Evolutionary conservation across 2,329 filamentous ascomycete species (phyloP), one percentile per base, ranked within the genome.

Genomic region (Arthrobotrys sphaeroides): DNA sequence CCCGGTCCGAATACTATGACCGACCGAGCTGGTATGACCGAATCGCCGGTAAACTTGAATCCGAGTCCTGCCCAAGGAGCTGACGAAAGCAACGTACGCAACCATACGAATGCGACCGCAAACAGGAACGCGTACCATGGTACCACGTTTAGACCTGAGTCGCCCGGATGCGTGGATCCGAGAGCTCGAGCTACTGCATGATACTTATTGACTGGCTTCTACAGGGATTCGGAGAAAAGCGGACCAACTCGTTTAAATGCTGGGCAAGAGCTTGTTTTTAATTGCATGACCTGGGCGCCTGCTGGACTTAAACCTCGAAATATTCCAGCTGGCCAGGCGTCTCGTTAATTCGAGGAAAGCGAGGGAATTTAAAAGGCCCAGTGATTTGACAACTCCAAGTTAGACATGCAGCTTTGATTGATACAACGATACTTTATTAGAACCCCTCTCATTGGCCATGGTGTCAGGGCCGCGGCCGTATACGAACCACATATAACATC

Each of bases 241-340:
- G 13, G 51, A 16, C 22, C 31, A 10, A 16, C 43, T 64, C 60
- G 60, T 38, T 36, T 51, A 64, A 47, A 18, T 42, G 16, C 60
- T 64, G 5, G 60, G 60, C 60, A 28, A 64, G 26, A 64, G 60
- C 60, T 64, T 64, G 60, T 62, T 49, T 62, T 24, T n/a, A 22
- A n/a, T n/a, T 49, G 36, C 12, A n/a, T 22, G 12, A 6, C 31
- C n/a, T n/a, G n/a, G n/a, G n/a, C n/a, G n/a, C n/a, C n/a, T n/a
- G n/a, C n/a, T n/a, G n/a, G n/a, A n/a, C n/a, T n/a, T n/a, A n/a
- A n/a, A 33, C 31, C 31, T 33, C 5, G 31, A 33, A 7, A n/a
- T n/a, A n/a, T n/a, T n/a, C n/a, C n/a, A n/a, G n/a, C n/a, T n/a
- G n/a, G n/a, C n/a, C n/a, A n/a, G n/a, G n/a, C n/a, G n/a, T n/a